These are phyloP conservation scores for Paxillus rubicundulus DNA, from an alignment of 768 basidiomycete species.

Conservation along the genomic window DNA sequence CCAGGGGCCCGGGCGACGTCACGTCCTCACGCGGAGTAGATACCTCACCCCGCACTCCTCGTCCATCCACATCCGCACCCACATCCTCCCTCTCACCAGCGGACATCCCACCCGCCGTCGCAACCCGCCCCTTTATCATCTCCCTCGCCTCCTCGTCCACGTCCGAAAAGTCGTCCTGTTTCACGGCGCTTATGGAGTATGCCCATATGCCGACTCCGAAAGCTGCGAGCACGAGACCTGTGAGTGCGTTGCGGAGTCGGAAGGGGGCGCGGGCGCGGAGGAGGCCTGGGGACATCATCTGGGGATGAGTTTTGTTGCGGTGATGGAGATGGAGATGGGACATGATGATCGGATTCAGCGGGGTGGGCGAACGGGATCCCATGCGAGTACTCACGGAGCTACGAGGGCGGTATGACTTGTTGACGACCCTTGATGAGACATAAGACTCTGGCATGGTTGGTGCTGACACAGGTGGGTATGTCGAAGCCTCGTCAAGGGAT, in stretches of 20 bases:
- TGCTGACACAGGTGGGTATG: neutral
- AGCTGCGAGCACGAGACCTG: constrained; percentile 64
- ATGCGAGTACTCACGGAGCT: constrained; percentile 32
- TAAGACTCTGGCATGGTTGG: constrained; percentile 36
- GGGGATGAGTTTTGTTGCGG: constrained; percentile 6
- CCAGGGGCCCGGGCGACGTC: neutral
- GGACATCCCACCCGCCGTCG: too few relatives aligned
- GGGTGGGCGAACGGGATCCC: neutral
- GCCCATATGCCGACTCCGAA: constrained; percentile 84
- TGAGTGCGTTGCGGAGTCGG: constrained; percentile 72
- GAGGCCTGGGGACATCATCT: constrained; percentile 88
- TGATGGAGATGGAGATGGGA: neutral
- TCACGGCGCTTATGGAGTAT: constrained; percentile 92
- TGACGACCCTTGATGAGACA: constrained; percentile 31
- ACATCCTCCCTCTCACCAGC: too few relatives aligned
- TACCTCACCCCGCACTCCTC: constrained; percentile 21
- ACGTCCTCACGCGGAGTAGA: constrained; percentile 6
- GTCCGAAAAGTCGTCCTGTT: constrained; percentile 90
- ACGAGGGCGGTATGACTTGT: constrained; percentile 38
- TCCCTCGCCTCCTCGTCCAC: constrained; percentile 74
- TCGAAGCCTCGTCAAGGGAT: too few relatives aligned
- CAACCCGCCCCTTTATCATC: constrained; percentile 35
- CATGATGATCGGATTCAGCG: too few relatives aligned
- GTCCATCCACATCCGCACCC: constrained; percentile 22
- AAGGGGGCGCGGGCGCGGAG: constrained; percentile 86